Percentiles rank a stretch among this genome's conserved stretches.
phyloP scores from a whole-genome alignment of 140 eudicot genomes.

The Bidens hawaiensis region DNA sequence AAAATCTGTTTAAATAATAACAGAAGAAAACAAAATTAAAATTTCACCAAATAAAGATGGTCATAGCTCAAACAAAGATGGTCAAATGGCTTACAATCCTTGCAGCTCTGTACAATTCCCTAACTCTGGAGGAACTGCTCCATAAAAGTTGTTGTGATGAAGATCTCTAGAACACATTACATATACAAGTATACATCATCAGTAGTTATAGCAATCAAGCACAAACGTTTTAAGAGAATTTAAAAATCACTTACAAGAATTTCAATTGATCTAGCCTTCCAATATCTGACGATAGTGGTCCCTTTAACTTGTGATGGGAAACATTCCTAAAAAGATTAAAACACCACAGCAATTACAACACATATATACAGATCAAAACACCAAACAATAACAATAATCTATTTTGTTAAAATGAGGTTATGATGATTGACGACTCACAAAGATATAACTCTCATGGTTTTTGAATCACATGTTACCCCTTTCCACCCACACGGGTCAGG shows the following conservation, averaged over 20 bases:
- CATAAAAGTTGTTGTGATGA: constrained; percentile 82
- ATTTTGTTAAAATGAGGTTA: neutral
- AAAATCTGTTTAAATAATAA: constrained; percentile 40
- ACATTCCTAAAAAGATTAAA: constrained; percentile 47
- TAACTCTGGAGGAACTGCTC: constrained; percentile 82
- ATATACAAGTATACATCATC: constrained; percentile 20
- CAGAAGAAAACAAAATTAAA: neutral
- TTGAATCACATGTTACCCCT: constrained; percentile 76
- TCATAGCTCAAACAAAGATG: neutral
- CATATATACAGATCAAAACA: constrained; percentile 7
- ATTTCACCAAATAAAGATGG: constrained; percentile 1
- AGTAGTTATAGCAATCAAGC: constrained; percentile 19
- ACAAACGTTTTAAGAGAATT: neutral
- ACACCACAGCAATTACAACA: constrained; percentile 5
- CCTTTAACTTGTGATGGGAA: constrained; percentile 77
- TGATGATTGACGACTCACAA: constrained; percentile 63
- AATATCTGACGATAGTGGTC: constrained; percentile 73
- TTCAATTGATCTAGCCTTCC: constrained; percentile 78
- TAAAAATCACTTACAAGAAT: constrained; percentile 46
- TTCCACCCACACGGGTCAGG: constrained; percentile 95
- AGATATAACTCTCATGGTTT: constrained; percentile 77
- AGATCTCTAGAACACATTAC: constrained; percentile 58
- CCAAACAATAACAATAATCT: neutral
- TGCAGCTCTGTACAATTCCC: constrained; percentile 88
- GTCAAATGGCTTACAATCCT: constrained; percentile 57